Percentiles rank a stretch among this genome's conserved stretches.
phyloP scores from a whole-genome alignment of 78 protist species.

The Polysphondylium violaceum region DNA sequence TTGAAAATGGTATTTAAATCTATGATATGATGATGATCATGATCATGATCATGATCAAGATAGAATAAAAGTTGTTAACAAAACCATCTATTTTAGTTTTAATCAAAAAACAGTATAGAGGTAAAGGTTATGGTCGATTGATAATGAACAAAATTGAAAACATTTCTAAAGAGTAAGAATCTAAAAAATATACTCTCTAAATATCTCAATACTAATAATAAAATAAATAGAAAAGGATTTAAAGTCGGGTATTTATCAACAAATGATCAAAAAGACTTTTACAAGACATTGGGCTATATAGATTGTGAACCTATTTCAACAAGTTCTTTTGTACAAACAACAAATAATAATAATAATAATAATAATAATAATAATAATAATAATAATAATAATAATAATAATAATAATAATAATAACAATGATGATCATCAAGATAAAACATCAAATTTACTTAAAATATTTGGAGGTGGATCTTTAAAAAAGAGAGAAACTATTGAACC shows the following conservation, averaged over 20 bases:
- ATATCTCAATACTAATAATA: background rate
- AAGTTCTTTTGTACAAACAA: background rate
- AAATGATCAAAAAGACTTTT: constrained; percentile 25
- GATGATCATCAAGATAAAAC: background rate
- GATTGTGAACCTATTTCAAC: constrained; percentile 23
- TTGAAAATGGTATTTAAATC: constrained; percentile 23
- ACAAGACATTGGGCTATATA: background rate
- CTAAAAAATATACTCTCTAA: background rate
- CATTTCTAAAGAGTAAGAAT: background rate
- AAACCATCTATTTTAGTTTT: background rate
- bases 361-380: background rate
- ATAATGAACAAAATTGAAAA: background rate
- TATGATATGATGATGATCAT: no score
- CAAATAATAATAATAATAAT: background rate
- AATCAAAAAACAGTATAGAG: constrained; percentile 6
- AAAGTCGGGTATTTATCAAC: constrained; percentile 3
- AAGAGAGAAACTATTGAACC: background rate
- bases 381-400: background rate
- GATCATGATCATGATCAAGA: no score
- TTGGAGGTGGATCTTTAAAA: constrained; percentile 15
- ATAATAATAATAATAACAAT: background rate
- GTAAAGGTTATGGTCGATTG: constrained; percentile 26
- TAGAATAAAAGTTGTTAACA: background rate
- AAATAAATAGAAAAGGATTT: background rate
- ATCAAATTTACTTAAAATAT: constrained; percentile 19